Conservation (phyloP, 1,284 basidiomycete genomes). For the Coriolopsis trogii region DNA sequence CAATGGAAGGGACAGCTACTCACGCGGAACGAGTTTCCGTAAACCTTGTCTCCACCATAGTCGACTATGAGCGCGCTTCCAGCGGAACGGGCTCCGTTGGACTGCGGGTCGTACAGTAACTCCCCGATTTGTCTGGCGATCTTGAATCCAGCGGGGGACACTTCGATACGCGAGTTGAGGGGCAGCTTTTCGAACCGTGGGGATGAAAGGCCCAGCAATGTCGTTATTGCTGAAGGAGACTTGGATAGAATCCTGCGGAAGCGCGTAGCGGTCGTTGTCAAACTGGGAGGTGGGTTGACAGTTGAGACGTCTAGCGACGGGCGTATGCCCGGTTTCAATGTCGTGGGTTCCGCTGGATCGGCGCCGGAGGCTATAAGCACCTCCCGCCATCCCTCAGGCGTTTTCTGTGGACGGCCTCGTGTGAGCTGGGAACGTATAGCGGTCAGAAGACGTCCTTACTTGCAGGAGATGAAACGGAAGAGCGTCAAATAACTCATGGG, state of each 20-base stretch:
- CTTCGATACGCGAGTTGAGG: slow-evolving; percentile 74
- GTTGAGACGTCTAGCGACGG: slow-evolving; percentile 19
- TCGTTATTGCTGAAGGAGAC: slow-evolving; percentile 63
- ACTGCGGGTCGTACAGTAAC: slow-evolving; percentile 45
- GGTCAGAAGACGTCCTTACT: slow-evolving; percentile 42
- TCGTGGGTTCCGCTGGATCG: slow-evolving; percentile 32
- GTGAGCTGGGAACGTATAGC: background rate
- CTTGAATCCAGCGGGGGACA: slow-evolving; percentile 73
- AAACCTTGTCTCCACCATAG: slow-evolving; percentile 81
- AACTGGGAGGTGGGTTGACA: background rate
- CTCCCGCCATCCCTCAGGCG: slow-evolving; percentile 84
- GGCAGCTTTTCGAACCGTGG: slow-evolving; percentile 70
- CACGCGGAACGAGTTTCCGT: slow-evolving; percentile 82
- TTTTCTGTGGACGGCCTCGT: slow-evolving; percentile 55
- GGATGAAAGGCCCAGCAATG: slow-evolving; percentile 70
- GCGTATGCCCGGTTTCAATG: slow-evolving; percentile 24
- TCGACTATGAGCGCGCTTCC: slow-evolving; percentile 90
- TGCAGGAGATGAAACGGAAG: slow-evolving; percentile 91
- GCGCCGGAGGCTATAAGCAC: slow-evolving; percentile 67
- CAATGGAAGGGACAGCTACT: slow-evolving; percentile 27
- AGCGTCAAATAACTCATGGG: slow-evolving; percentile 99
- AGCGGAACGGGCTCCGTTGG: slow-evolving; percentile 37
- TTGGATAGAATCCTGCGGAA: slow-evolving; percentile 74
- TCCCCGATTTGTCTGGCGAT: slow-evolving; percentile 70
- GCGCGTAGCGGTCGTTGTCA: slow-evolving; percentile 32